A percentile compares a stretch with the other conserved stretches of the same genome.
These are phyloP conservation scores for Thymus mandschuricus DNA, from an alignment of 257 asterid species.

Conservation along the genomic window DNA sequence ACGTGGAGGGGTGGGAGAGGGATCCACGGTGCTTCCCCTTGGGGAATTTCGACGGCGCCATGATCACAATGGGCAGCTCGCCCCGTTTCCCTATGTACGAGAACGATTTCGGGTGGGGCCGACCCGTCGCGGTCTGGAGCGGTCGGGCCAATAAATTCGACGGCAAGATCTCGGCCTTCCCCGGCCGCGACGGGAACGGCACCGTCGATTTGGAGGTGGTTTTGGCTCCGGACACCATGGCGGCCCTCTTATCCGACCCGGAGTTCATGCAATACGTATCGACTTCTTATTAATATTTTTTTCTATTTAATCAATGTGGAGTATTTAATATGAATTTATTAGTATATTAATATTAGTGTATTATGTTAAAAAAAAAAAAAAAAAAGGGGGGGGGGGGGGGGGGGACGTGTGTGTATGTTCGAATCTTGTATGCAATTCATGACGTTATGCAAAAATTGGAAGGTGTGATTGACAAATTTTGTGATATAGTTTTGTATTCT, in stretches of 20 bases:
- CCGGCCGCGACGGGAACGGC: slow-evolving; percentile 49
- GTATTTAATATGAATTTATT: too few species aligned
- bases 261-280: slow-evolving; percentile 57
- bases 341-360: too few species aligned
- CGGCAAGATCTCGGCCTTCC: slow-evolving; percentile 60
- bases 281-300: neutral
- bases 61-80: slow-evolving; percentile 59
- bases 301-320: neutral
- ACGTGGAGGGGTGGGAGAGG: slow-evolving; percentile 45
- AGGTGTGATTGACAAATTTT: slow-evolving; percentile 12
- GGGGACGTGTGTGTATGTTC: neutral
- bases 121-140: slow-evolving; percentile 49
- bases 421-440: neutral
- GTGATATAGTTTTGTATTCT: slow-evolving; percentile 25
- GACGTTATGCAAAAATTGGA: too few species aligned
- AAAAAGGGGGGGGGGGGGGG: too few species aligned
- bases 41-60: slow-evolving; percentile 62
- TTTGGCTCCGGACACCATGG: slow-evolving; percentile 51
- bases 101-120: slow-evolving; percentile 62
- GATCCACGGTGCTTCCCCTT: slow-evolving; percentile 60
- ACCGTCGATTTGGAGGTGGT: slow-evolving; percentile 57
- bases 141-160: slow-evolving; percentile 59
- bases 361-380: too few species aligned
- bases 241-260: slow-evolving; percentile 39
- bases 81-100: slow-evolving; percentile 58